Evolutionary conservation across 805 yeast species (phyloP).

Genomic region (Starmerella scarabaei): DNA sequence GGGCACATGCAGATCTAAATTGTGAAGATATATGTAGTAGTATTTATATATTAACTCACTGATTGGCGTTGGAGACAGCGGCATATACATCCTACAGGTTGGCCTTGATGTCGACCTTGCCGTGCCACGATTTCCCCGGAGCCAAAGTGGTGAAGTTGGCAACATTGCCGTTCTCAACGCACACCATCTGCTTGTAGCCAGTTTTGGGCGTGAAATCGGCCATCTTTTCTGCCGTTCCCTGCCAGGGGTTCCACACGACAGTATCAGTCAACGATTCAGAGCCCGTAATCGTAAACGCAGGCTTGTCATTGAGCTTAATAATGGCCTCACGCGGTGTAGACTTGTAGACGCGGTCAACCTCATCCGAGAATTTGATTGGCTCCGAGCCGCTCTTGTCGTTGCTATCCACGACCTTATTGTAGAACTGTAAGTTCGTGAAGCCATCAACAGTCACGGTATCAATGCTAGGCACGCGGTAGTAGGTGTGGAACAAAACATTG

Average conservation of each 20-base stretch:
- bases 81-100: no score
- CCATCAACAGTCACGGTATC: slow-evolving; percentile 68
- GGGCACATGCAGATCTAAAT: slow-evolving; percentile 22
- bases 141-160: slow-evolving; percentile 46
- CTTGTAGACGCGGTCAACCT: slow-evolving; percentile 74
- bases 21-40: slow-evolving; percentile 6
- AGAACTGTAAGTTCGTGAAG: slow-evolving; percentile 55
- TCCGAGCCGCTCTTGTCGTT: slow-evolving; percentile 30
- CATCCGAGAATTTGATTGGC: slow-evolving; percentile 32
- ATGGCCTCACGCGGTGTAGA: slow-evolving; percentile 41
- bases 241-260: slow-evolving; percentile 99
- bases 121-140: slow-evolving; percentile 70
- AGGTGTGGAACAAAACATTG: slow-evolving; percentile 93
- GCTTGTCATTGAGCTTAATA: slow-evolving; percentile 59
- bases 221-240: slow-evolving; percentile 66
- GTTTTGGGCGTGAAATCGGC: slow-evolving; percentile 75
- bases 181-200: slow-evolving; percentile 79
- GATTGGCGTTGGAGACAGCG: no score
- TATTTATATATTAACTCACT: no score
- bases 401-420: slow-evolving; percentile 54
- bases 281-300: slow-evolving; percentile 46
- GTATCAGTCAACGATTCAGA: slow-evolving; percentile 43
- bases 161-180: slow-evolving; percentile 90
- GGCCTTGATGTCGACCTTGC: slow-evolving; percentile 21
- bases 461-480: slow-evolving; percentile 61